Percentiles rank a stretch among this genome's conserved stretches.
phyloP scores from a whole-genome alignment of 345 rosid species.

The Euphorbia lathyris region DNA sequence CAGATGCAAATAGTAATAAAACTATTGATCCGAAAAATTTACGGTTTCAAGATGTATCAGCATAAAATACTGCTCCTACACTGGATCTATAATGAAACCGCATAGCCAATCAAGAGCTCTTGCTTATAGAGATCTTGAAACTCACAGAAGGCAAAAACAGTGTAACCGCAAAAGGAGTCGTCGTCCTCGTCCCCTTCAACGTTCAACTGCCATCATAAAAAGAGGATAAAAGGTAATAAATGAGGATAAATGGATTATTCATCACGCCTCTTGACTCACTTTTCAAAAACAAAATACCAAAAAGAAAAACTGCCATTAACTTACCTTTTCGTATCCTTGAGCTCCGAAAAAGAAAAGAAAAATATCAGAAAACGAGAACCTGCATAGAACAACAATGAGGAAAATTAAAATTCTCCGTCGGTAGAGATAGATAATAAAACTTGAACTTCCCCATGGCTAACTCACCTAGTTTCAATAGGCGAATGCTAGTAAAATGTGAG shows the following conservation, averaged over 20 bases:
- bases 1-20: too few species aligned
- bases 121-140: constrained; percentile 18
- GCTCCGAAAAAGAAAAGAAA: not conserved
- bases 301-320: constrained; percentile 2
- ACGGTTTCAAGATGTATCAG: constrained; percentile 18
- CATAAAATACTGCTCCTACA: constrained; percentile 3
- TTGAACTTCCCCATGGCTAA: too few species aligned
- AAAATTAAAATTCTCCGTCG: not conserved
- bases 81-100: constrained; percentile 28
- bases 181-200: constrained; percentile 16
- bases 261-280: constrained; percentile 40
- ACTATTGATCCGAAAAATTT: not conserved
- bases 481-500: too few species aligned
- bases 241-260: constrained; percentile 41
- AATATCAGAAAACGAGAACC: constrained; percentile 3
- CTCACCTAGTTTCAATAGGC: constrained; percentile 25
- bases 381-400: constrained; percentile 4
- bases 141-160: constrained; percentile 12
- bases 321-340: not conserved
- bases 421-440: too few species aligned
- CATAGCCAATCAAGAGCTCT: constrained; percentile 5
- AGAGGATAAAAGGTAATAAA: constrained; percentile 5
- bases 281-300: constrained; percentile 23
- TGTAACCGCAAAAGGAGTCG: not conserved
- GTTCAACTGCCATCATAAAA: constrained; percentile 30